Conservation (phyloP, 768 basidiomycete genomes). For the Leccinum sublutescens region DNA sequence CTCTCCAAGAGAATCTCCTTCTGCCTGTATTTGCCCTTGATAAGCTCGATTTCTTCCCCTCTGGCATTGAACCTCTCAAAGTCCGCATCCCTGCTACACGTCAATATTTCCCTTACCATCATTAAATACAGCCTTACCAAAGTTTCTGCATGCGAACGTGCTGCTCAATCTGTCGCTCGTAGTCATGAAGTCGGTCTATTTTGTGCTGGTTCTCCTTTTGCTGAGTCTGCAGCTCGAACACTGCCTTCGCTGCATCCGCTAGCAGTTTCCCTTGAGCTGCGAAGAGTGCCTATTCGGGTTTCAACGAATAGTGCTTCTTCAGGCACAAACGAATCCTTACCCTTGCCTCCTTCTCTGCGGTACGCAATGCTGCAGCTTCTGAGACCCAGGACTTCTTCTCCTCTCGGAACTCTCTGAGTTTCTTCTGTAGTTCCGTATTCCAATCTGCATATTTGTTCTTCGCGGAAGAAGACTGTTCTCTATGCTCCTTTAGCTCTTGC, state of each 20-base stretch:
- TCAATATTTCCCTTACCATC: slow-evolving; percentile 8
- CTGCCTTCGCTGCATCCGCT: slow-evolving; percentile 63
- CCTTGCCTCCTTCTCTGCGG: slow-evolving; percentile 67
- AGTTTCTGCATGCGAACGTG: slow-evolving; percentile 70
- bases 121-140: slow-evolving; percentile 54
- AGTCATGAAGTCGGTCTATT: slow-evolving; percentile 76
- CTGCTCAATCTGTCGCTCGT: slow-evolving; percentile 85
- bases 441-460: slow-evolving; percentile 83
- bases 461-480: slow-evolving; percentile 65
- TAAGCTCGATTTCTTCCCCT: slow-evolving; percentile 52
- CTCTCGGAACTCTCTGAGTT: slow-evolving; percentile 69
- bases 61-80: slow-evolving; percentile 68
- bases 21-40: slow-evolving; percentile 60
- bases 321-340: slow-evolving; percentile 34
- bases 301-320: not conserved
- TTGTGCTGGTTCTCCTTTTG: slow-evolving; percentile 79
- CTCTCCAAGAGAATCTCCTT: slow-evolving; percentile 64
- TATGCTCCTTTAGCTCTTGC: slow-evolving; percentile 68
- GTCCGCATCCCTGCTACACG: slow-evolving; percentile 61
- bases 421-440: slow-evolving; percentile 78
- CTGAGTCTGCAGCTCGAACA: slow-evolving; percentile 72
- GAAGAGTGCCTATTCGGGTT: slow-evolving; percentile 52
- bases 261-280: slow-evolving; percentile 67
- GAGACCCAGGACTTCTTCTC: slow-evolving; percentile 76
- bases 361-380: slow-evolving; percentile 67